Conservation (phyloP, 768 basidiomycete species). For the Trametes elegans region DNA sequence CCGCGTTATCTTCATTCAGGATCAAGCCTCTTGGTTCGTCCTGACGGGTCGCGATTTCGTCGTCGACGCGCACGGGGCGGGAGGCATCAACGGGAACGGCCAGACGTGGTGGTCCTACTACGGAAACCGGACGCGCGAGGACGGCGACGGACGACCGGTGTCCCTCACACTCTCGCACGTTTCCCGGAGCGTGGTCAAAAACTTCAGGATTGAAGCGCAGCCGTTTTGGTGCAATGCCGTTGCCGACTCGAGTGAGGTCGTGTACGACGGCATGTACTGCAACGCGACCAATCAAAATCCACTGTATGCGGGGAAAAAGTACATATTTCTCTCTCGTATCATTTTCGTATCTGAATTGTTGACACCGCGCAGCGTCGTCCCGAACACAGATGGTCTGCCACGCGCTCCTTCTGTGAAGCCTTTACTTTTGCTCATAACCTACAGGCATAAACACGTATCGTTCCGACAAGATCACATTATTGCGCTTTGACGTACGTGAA, state of each 20-base stretch:
- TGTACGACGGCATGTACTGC: constrained; percentile 57
- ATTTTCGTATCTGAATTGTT: background rate
- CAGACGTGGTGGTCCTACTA: constrained; percentile 62
- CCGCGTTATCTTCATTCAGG: constrained; percentile 61
- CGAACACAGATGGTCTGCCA: constrained; percentile 54
- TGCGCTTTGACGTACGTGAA: constrained; percentile 49
- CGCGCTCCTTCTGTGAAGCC: too few species aligned
- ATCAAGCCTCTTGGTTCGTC: constrained; percentile 65
- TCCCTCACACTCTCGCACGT: constrained; percentile 50
- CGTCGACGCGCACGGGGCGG: constrained; percentile 52
- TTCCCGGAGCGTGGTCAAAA: constrained; percentile 39
- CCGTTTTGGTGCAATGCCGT: constrained; percentile 64
- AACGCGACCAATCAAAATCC: constrained; percentile 60
- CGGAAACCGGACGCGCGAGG: constrained; percentile 38
- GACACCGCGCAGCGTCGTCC: constrained; percentile 41
- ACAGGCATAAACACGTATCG: constrained; percentile 56
- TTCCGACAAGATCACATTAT: constrained; percentile 43
- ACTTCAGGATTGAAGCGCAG: constrained; percentile 53
- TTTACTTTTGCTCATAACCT: background rate
- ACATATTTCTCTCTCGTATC: constrained; percentile 14
- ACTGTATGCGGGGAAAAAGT: constrained; percentile 49
- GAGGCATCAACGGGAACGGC: constrained; percentile 61
- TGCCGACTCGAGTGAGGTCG: constrained; percentile 45
- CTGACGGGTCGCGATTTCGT: constrained; percentile 54
- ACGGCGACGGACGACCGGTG: constrained; percentile 60